A percentile compares a stretch with the other conserved stretches of the same genome.
Conservation (phyloP, 768 basidiomycete species). For the Boletales sp. region DNA sequence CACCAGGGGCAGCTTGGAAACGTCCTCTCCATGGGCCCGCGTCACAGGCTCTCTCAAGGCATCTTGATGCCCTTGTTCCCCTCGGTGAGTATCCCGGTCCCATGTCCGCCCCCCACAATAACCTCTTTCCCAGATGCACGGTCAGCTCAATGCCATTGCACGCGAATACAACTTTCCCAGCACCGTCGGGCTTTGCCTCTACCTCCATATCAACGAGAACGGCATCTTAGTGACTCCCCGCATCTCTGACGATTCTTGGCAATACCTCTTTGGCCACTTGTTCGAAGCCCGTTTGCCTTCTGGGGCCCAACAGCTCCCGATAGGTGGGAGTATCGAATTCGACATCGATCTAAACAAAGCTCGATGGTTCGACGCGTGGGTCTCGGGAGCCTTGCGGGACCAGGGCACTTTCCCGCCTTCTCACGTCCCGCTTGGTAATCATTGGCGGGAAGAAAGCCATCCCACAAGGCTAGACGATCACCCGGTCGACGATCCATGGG, state of each 20-base stretch:
- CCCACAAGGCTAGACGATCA: slow-evolving; percentile 42
- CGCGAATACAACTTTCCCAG: slow-evolving; percentile 81
- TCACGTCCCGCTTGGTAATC: slow-evolving; percentile 35
- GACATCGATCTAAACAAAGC: slow-evolving; percentile 78
- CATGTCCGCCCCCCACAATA: neutral
- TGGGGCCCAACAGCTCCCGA: slow-evolving; percentile 44
- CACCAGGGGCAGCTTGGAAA: slow-evolving; percentile 59
- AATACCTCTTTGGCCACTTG: slow-evolving; percentile 62
- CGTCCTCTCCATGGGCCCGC: slow-evolving; percentile 55
- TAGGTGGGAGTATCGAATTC: slow-evolving; percentile 81
- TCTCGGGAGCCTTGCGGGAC: slow-evolving; percentile 49
- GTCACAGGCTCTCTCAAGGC: slow-evolving; percentile 61
- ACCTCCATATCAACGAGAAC: slow-evolving; percentile 59
- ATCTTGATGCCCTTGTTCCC: slow-evolving; percentile 73
- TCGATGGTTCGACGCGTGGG: slow-evolving; percentile 76
- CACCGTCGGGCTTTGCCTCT: slow-evolving; percentile 73
- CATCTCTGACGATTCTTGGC: slow-evolving; percentile 78
- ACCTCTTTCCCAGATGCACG: slow-evolving; percentile 53
- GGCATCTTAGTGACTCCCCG: slow-evolving; percentile 60
- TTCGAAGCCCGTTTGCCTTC: slow-evolving; percentile 40
- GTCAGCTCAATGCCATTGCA: slow-evolving; percentile 74
- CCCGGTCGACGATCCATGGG: slow-evolving; percentile 33
- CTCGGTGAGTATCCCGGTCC: slow-evolving; percentile 42
- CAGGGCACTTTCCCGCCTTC: slow-evolving; percentile 34
- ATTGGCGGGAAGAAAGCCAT: slow-evolving; percentile 51